Percentiles rank a stretch among this genome's conserved stretches.
These are phyloP conservation scores for Phytophthora vignae DNA, from an alignment of 352 stramenopile species.

Conservation along the genomic window DNA sequence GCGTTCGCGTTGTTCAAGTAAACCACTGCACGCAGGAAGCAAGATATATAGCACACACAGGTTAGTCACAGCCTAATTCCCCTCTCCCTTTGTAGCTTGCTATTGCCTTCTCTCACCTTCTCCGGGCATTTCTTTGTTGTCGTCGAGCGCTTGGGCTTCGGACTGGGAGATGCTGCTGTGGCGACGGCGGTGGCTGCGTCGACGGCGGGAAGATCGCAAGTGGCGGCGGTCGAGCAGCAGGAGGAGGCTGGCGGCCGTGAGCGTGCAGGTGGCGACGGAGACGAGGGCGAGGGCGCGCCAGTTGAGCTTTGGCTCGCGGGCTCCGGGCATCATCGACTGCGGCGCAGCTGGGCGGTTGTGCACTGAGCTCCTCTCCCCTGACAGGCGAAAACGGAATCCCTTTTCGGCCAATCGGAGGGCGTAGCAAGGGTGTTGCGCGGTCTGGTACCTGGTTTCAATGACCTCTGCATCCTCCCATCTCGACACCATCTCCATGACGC, in stretches of 20 bases:
- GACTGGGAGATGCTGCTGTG: conserved; percentile 5
- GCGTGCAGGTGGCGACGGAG: conserved; percentile 61
- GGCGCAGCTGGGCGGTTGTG: conserved; percentile 8
- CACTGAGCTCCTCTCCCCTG: conserved; percentile 11
- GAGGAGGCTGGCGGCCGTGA: conserved; percentile 66
- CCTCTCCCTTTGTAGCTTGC: background rate
- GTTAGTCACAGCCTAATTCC: background rate
- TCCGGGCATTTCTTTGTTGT: conserved; percentile 22
- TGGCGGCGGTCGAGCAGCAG: conserved; percentile 41
- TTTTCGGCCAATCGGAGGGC: too few species aligned
- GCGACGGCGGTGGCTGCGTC: background rate
- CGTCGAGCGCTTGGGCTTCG: background rate
- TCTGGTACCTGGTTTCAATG: background rate
- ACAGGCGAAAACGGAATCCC: background rate
- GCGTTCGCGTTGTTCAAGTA: conserved; percentile 86
- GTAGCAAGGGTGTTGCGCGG: too few species aligned
- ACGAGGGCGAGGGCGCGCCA: conserved; percentile 63
- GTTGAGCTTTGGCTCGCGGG: conserved; percentile 37
- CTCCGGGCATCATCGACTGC: conserved; percentile 20
- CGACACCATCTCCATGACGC: background rate
- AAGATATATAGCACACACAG: background rate
- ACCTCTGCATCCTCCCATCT: background rate
- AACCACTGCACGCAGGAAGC: conserved; percentile 45
- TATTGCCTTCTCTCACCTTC: conserved; percentile 12
- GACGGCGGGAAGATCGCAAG: conserved; percentile 30